Base-by-base conservation (phyloP, 2,329 filamentous ascomycete species). In the Hirsutella rhossiliensis region DNA sequence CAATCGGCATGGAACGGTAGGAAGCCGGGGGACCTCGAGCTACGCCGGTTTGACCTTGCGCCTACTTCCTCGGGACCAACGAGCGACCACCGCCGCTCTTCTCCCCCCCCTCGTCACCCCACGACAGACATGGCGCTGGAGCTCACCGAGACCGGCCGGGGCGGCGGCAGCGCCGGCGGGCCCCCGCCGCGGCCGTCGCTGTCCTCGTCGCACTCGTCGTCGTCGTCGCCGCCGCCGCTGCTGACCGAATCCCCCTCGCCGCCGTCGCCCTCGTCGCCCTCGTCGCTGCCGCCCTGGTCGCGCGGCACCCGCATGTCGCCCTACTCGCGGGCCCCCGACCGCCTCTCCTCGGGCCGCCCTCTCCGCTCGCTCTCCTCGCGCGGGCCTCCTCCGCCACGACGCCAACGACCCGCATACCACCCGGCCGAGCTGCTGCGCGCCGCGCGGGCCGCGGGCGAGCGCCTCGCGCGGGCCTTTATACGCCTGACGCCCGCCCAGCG, bases 391-490 rank as follows among this genome's bases (percentile, higher is more conserved):
- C 8, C 31, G 31, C 12, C 30, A 11, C 13, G 31, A 7, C 31
- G 31, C 34, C 23, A 27, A 27, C 23, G 23, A 7, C 5, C 23
- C 23, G 23, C 23, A 2, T 27, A 27, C 23, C 23, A 27, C 23
- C 23, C 23, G n/a, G 34, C 34, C 15, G 15, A 17, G 8, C 34
- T 37, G 9, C 34, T 15, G 34, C 34, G 9, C 5, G 34, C 11
- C 8, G 13, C 18, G 18, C 17, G 17, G 2, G 34, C 9, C 34
- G 34, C 48, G 46, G 44, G 69, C 47, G 61, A 63, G 51, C 60
- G 70, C 46, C 58, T 68, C 27, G 41, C 72, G 39, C 62, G 65
- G 45, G 64, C 73, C 39, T 84, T 76, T 63, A 60, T 70, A 49
- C 65, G 65, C 49, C 67, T 87, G 43, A 68, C 75, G 13, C 67